Percentiles rank a stretch among this genome's conserved stretches.
phyloP scores from a whole-genome alignment of 2,329 filamentous ascomycete genomes.

The Paecilomyces sp. region DNA sequence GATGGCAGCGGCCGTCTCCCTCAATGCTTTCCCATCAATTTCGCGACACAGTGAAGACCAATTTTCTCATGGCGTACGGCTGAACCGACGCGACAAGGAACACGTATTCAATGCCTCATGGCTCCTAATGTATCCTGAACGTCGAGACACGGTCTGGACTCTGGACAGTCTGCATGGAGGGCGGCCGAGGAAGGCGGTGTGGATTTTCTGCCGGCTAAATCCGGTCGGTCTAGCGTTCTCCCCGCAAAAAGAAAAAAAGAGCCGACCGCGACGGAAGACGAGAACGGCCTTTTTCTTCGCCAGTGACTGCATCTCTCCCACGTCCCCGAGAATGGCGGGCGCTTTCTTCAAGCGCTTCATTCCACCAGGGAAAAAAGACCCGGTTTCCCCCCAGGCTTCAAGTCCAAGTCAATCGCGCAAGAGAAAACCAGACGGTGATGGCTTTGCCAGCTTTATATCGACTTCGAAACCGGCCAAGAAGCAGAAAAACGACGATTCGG shows the following conservation, averaged over 20 bases:
- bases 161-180: not conserved
- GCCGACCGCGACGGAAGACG: conserved; percentile 9
- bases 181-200: not conserved
- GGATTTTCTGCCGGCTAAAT: not conserved
- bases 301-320: not conserved
- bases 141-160: not conserved
- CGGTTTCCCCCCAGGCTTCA: conserved; percentile 11
- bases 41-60: not conserved
- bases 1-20: conserved; percentile 17
- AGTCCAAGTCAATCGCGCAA: conserved; percentile 23
- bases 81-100: not conserved
- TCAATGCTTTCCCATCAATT: conserved; percentile 2
- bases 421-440: conserved; percentile 26
- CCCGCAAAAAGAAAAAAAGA: conserved; percentile 16
- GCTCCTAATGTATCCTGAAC: not conserved
- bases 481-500: conserved; percentile 17
- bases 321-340: conserved; percentile 33
- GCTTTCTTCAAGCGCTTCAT: conserved; percentile 42
- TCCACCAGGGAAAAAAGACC: conserved; percentile 23
- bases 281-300: not conserved
- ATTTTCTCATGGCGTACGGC: not conserved
- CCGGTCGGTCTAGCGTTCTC: conserved; percentile 11
- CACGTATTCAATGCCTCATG: not conserved
- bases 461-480: conserved; percentile 33
- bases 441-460: conserved; percentile 12